Evolutionary conservation across 2,329 filamentous ascomycete genomes (phyloP), one percentile per base, ranked within the genome.

Genomic region (Chaetothyriales sp.): DNA sequence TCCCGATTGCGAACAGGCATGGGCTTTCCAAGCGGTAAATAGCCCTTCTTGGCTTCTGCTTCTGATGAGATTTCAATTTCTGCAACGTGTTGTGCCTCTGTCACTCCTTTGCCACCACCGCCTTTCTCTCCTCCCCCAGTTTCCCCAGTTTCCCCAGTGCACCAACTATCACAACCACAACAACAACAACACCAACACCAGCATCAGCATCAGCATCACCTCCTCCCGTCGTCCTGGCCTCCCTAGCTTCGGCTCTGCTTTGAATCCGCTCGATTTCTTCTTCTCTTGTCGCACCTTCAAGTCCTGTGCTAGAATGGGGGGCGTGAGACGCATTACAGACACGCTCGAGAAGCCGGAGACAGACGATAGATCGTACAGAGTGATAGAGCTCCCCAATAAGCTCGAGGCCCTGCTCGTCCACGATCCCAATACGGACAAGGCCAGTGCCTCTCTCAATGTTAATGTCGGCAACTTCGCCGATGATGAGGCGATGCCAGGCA

Each of bases 381-480:
- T 98, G 56, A 82, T 96, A 60, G 79, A 80, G 49, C 75, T 98
- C 49, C 72, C 79, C 46, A 98, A 98, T 67, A 76, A 89, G 66
- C 78, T 98, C 15, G 90, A 98, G 72, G 90, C 81, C 6, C 74
- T 98, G 18, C 72, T 98, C 47, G 92, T 96, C 51, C 90, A 96
- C 65, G 92, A 98, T 69, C 79, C 86, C 1, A 83, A 93, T 55
- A 95, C 92, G 6, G 92, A 98, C 73, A 96, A 96, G 75, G 89
- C 92, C 57, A 94, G 88, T 62, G 92, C 90, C 8, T 85, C 90
- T 48, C 80, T 96, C 63, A 92, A 96, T 65, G 89, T 96, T 64
- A 89, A 94, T 66, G 90, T 95, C 36, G 92, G 92, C 55, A 93
- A 86, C 68, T 95, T 95, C 71, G 93, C 86, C 64, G 92, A 98